A percentile compares a stretch with the other conserved stretches of the same genome.
phyloP scores from a whole-genome alignment of 1,284 basidiomycete species.

The Leccinum pachyderme region DNA sequence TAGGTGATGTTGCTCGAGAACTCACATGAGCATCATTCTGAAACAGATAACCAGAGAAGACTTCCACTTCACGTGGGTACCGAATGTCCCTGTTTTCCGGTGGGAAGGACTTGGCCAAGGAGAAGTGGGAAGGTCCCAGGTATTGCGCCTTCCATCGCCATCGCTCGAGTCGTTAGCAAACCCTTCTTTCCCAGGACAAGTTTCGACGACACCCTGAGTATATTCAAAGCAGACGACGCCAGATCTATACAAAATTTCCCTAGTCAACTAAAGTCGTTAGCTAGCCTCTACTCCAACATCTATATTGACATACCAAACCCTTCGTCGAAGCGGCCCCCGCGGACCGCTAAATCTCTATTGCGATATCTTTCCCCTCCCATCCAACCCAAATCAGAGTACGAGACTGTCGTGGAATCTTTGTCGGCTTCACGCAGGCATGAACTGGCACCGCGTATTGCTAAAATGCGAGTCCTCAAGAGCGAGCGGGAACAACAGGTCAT shows the following conservation, averaged over 20 bases:
- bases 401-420: constrained; percentile 53
- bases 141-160: constrained; percentile 16
- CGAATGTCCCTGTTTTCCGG: constrained; percentile 87
- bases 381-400: constrained; percentile 44
- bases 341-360: constrained; percentile 45
- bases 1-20: constrained; percentile 50
- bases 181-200: constrained; percentile 45
- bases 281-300: constrained; percentile 37
- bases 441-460: constrained; percentile 59
- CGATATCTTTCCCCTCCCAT: constrained; percentile 45
- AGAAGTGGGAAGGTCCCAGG: constrained; percentile 92
- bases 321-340: constrained; percentile 27
- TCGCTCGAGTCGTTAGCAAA: constrained; percentile 1
- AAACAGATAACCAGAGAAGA: constrained; percentile 48
- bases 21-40: neutral
- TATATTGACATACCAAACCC: constrained; percentile 41
- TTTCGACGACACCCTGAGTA: constrained; percentile 53
- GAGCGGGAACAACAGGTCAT: constrained; percentile 66
- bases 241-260: constrained; percentile 54
- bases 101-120: constrained; percentile 74
- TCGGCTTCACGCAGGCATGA: constrained; percentile 46
- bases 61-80: constrained; percentile 73
- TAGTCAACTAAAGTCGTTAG: constrained; percentile 47
- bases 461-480: constrained; percentile 70
- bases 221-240: constrained; percentile 80